Evolutionary conservation across 2,329 filamentous ascomycete species (phyloP), one percentile per base, ranked within the genome.

Genomic region (Podosphaera fusca): DNA sequence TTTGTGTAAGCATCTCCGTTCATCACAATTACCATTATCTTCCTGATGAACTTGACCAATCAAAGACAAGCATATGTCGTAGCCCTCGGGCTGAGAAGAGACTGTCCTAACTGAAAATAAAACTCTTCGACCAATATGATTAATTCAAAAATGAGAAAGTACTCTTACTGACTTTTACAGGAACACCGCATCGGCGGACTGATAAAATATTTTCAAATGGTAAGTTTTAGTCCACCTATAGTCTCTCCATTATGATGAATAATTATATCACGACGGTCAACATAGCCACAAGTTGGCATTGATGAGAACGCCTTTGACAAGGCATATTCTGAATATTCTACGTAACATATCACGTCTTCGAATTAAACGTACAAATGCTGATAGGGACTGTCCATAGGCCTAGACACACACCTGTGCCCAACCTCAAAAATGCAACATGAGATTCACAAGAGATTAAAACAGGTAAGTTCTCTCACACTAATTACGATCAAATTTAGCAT

Each of bases 21-120:
- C 1, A 38, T 38, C 10, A 38, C 21, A 21, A 21, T 21, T 38
- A 6, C 35, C 1, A 38, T 38, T 10, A 38, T 6, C 66, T 69
- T 71, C 66, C 80, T 92, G 87, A 92, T 92, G 86, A 92, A 77
- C 70, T 75, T 71, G 79, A 87, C 83, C 79, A 78, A 75, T 71
- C 73, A 83, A 81, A 80, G 87, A 94, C 87, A 94, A 94, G 87
- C 87, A 94, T 94, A 94, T 94, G 87, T 94, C 87, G 77, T 82
- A 94, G 87, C 80, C 76, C 73, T 61, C 69, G 69, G 69, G 74
- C 73, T 58, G 71, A 72, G 75, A 77, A 72, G 75, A 77, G 63
- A 73, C 67, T 68, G 70, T 75, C 73, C 69, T 69, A 66, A 69
- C 73, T 74, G 71, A 73, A 68, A 63, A 65, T 66, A 68, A 21